phyloP scores from a whole-genome alignment of 2,329 filamentous ascomycete species.

The Phyllosticta capitalensis region DNA sequence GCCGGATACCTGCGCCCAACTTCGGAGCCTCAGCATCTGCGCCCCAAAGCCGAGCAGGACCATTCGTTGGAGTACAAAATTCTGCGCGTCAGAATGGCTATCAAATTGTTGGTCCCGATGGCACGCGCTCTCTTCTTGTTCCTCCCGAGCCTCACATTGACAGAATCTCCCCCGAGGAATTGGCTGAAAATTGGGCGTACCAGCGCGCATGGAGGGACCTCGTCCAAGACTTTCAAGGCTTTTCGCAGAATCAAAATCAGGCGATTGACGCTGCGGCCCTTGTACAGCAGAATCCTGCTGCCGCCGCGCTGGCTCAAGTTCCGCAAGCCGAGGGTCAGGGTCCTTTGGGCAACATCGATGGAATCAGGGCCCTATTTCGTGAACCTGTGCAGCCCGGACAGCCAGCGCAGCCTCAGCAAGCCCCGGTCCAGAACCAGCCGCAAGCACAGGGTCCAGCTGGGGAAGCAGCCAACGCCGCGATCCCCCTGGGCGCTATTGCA shows the following conservation, averaged over 20 bases:
- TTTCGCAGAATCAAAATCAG: neutral
- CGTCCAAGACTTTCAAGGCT: neutral
- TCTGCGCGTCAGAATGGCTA: slow-evolving; percentile 18
- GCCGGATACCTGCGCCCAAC: neutral
- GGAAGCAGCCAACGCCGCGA: neutral
- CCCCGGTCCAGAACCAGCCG: neutral
- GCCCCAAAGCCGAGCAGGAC: slow-evolving; percentile 1
- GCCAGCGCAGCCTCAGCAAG: neutral
- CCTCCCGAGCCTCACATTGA: neutral
- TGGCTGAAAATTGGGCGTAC: slow-evolving; percentile 3
- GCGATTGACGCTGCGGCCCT: neutral
- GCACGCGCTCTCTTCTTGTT: slow-evolving; percentile 26
- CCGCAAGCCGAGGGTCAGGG: neutral
- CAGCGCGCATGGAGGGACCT: slow-evolving; percentile 4
- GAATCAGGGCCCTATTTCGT: neutral
- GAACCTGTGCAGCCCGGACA: slow-evolving; percentile 2
- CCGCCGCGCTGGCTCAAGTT: neutral
- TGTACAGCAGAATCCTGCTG: neutral
- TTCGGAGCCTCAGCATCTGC: slow-evolving; percentile 11
- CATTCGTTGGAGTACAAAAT: neutral
- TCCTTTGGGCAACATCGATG: neutral
- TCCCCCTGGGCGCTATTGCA: slow-evolving; percentile 12
- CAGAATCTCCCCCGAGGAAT: neutral
- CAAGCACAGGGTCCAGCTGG: neutral
- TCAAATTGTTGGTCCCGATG: slow-evolving; percentile 27